Evolutionary conservation across 768 basidiomycete genomes (phyloP).

Genomic region (Suillus ampliporus): DNA sequence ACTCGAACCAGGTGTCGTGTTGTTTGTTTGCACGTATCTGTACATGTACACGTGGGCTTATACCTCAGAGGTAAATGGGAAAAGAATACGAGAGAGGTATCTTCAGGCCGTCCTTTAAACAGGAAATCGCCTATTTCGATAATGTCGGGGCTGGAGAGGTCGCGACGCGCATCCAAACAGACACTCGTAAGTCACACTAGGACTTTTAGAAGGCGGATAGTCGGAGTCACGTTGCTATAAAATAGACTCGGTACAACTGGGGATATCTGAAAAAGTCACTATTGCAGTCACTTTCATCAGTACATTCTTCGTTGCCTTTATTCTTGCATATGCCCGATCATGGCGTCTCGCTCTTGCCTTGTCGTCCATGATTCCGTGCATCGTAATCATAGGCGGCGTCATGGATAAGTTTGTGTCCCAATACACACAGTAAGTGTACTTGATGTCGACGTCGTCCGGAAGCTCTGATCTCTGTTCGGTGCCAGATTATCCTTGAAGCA

Average conservation of each 20-base stretch:
- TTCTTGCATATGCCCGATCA: constrained; percentile 42
- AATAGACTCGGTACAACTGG: constrained; percentile 53
- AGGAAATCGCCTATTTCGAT: constrained; percentile 54
- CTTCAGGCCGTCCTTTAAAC: constrained; percentile 52
- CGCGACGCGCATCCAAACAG: constrained; percentile 51
- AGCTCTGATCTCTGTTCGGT: not conserved
- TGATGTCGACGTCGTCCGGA: too few relatives aligned
- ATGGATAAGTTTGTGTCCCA: constrained; percentile 43
- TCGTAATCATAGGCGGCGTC: constrained; percentile 46
- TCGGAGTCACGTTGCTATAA: not conserved
- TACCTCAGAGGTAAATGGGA: constrained; percentile 50
- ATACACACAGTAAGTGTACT: constrained; percentile 31
- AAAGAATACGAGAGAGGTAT: constrained; percentile 56
- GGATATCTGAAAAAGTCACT: constrained; percentile 58
- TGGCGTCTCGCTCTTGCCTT: constrained; percentile 58
- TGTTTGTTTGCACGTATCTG: constrained; percentile 48
- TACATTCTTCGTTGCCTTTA: constrained; percentile 56
- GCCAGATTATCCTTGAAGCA: constrained; percentile 44
- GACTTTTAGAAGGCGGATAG: not conserved
- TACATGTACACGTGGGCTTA: constrained; percentile 45
- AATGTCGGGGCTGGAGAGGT: constrained; percentile 60
- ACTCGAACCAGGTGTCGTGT: constrained; percentile 45
- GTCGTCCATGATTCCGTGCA: constrained; percentile 55
- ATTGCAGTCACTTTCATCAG: constrained; percentile 42
- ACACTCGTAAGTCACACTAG: constrained; percentile 19